Evolutionary conservation across 495 filamentous ascomycete genomes (phyloP).

Genomic region (Aspergillus saccharolyticus): DNA sequence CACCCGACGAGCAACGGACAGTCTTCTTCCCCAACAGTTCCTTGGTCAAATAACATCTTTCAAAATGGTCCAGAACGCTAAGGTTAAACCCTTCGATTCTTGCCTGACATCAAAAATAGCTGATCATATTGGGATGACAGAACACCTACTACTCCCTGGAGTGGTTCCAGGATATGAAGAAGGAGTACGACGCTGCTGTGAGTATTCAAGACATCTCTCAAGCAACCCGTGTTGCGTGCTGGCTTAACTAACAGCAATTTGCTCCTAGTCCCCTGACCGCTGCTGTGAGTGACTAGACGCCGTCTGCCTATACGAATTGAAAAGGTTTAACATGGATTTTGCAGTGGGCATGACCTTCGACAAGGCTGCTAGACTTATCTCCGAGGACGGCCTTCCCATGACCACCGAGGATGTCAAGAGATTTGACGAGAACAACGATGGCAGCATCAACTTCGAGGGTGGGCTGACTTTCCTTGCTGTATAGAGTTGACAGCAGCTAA

Average conservation of each 20-base stretch:
- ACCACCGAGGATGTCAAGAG: not conserved
- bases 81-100: not conserved
- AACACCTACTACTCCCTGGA: not conserved
- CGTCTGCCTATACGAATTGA: too few species aligned
- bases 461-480: not conserved
- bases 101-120: not conserved
- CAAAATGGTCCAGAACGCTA: slow-evolving; percentile 1
- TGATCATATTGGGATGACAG: not conserved
- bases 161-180: not conserved
- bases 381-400: not conserved
- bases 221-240: too few species aligned
- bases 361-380: not conserved
- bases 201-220: too few species aligned
- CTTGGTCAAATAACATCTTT: not conserved
- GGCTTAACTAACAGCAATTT: not conserved
- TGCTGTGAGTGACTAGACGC: slow-evolving; percentile 6
- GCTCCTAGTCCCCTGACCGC: not conserved
- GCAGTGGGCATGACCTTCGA: not conserved
- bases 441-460: slow-evolving; percentile 2
- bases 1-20: not conserved
- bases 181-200: not conserved
- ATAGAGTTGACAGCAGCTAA: not conserved
- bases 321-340: too few species aligned
- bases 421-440: slow-evolving; percentile 3
- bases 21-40: not conserved